A percentile compares a stretch with the other conserved stretches of the same genome.
These are phyloP conservation scores for Russula earlei DNA, from an alignment of 768 basidiomycete species.

Conservation along the genomic window DNA sequence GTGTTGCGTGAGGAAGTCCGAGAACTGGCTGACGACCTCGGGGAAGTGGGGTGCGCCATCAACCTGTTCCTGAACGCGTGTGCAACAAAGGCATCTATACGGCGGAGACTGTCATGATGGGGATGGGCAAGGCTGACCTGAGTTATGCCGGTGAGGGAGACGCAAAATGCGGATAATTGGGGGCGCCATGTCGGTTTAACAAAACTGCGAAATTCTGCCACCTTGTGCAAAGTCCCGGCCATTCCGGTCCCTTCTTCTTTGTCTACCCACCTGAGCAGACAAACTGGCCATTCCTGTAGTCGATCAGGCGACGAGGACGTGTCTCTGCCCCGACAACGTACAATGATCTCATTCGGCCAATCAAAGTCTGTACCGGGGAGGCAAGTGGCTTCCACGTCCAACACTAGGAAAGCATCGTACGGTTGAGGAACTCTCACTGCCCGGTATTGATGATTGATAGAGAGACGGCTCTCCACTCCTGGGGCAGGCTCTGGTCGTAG, in stretches of 20 bases:
- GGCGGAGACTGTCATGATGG: not conserved
- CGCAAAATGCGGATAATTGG: constrained; percentile 75
- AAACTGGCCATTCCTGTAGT: constrained; percentile 84
- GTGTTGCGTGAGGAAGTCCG: constrained; percentile 59
- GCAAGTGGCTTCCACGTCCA: constrained; percentile 89
- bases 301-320: not conserved
- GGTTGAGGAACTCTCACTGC: constrained; percentile 31
- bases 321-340: constrained; percentile 30
- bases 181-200: constrained; percentile 86
- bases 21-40: constrained; percentile 53
- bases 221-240: constrained; percentile 52
- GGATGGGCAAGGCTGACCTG: constrained; percentile 50
- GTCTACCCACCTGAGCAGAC: constrained; percentile 76
- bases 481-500: no score
- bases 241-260: constrained; percentile 39
- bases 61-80: constrained; percentile 59
- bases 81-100: not conserved
- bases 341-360: constrained; percentile 95
- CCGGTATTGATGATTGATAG: not conserved
- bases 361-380: constrained; percentile 55
- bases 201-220: constrained; percentile 81
- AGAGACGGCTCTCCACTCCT: no score
- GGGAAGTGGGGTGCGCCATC: constrained; percentile 70
- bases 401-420: constrained; percentile 74
- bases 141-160: constrained; percentile 78